Evolutionary conservation across 768 basidiomycete genomes (phyloP).

Genomic region (Leccinum variicolor): DNA sequence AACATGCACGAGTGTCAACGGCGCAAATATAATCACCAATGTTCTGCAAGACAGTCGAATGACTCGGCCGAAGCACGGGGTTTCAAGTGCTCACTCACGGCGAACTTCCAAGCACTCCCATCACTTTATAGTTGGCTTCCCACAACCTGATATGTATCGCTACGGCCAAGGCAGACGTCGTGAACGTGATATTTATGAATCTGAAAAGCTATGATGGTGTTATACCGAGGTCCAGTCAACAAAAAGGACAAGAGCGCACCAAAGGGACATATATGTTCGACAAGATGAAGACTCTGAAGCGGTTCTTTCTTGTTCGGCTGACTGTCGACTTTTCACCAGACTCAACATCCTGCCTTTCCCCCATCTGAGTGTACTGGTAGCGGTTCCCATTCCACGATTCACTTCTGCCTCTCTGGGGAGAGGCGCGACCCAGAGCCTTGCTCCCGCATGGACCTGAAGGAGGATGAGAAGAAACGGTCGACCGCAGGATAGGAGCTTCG

Average conservation of each 20-base stretch:
- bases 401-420: conserved; percentile 45
- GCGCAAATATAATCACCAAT: conserved; percentile 82
- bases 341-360: conserved; percentile 24
- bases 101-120: conserved; percentile 80
- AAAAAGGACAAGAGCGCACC: conserved; percentile 40
- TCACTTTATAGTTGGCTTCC: conserved; percentile 47
- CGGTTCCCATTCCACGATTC: conserved; percentile 8
- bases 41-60: conserved; percentile 41
- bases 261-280: conserved; percentile 76
- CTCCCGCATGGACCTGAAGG: conserved; percentile 54
- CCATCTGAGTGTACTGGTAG: conserved; percentile 15
- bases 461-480: conserved; percentile 22
- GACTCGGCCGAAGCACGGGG: background rate
- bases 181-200: conserved; percentile 80
- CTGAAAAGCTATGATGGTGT: conserved; percentile 64
- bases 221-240: conserved; percentile 4
- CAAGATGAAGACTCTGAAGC: conserved; percentile 63
- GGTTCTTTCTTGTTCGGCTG: conserved; percentile 40
- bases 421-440: conserved; percentile 63
- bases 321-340: conserved; percentile 27
- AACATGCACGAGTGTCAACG: conserved; percentile 80
- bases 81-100: conserved; percentile 47
- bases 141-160: conserved; percentile 69
- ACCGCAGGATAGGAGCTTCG: conserved; percentile 22
- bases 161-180: conserved; percentile 71